A percentile compares a stretch with the other conserved stretches of the same genome.
These are phyloP conservation scores for Sporormia fimetaria DNA, from an alignment of 495 filamentous ascomycete species.

Conservation along the genomic window DNA sequence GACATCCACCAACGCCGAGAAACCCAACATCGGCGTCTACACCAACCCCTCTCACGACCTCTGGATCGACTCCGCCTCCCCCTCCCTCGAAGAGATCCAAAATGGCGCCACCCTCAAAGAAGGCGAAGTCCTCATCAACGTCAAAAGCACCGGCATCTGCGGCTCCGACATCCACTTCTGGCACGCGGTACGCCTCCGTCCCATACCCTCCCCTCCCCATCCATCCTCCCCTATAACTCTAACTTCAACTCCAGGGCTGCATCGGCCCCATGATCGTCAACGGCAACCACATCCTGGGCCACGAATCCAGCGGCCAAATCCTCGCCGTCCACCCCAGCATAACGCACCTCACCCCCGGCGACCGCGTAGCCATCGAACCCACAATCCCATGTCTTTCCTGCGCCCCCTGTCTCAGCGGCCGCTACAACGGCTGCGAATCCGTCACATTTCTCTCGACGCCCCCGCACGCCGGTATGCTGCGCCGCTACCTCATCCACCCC, in stretches of 20 bases:
- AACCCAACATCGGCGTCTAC: constrained; percentile 89
- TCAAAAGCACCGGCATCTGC: constrained; percentile 89
- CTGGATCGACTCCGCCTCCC: constrained; percentile 71
- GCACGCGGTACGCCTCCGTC: constrained; percentile 45
- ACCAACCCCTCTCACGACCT: constrained; percentile 87
- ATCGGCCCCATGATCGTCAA: constrained; percentile 91
- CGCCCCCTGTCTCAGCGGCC: constrained; percentile 78
- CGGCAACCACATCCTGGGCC: constrained; percentile 78
- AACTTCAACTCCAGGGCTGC: constrained; percentile 40
- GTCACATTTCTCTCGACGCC: constrained; percentile 82
- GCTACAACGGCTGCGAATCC: constrained; percentile 83
- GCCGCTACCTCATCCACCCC: constrained; percentile 86
- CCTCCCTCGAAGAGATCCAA: constrained; percentile 62
- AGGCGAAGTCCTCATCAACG: constrained; percentile 72
- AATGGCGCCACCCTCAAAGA: constrained; percentile 56
- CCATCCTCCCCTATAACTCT: neutral
- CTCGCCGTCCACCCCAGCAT: constrained; percentile 73
- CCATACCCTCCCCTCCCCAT: neutral
- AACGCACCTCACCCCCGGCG: constrained; percentile 60
- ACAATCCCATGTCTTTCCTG: constrained; percentile 82
- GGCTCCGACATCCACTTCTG: constrained; percentile 94
- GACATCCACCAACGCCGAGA: too few species aligned
- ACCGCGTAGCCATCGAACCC: constrained; percentile 83
- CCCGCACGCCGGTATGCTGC: constrained; percentile 74
- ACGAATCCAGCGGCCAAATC: constrained; percentile 80